A percentile compares a stretch with the other conserved stretches of the same genome.
phyloP scores from a whole-genome alignment of 805 yeast species.

The Starmerella roubikii region DNA sequence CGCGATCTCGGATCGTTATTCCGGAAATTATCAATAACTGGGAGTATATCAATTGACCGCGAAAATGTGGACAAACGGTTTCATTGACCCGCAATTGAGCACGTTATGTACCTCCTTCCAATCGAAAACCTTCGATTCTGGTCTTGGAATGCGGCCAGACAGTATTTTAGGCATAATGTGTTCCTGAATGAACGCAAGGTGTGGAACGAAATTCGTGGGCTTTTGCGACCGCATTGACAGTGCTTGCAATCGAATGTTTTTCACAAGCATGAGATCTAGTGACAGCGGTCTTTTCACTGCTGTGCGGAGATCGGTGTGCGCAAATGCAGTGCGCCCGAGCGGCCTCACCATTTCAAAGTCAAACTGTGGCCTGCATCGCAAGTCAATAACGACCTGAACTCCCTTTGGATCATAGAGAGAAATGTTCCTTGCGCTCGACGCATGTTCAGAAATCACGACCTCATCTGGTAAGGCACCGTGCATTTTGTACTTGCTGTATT shows the following conservation, averaged over 20 bases:
- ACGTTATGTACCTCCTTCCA: not conserved
- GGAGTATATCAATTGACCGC: not conserved
- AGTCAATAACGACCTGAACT: slow-evolving; percentile 25
- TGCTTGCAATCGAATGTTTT: slow-evolving; percentile 22
- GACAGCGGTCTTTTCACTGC: not conserved
- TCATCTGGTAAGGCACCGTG: slow-evolving; percentile 20
- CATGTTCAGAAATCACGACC: slow-evolving; percentile 17
- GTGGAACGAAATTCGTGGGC: slow-evolving; percentile 18
- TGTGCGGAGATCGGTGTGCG: not conserved
- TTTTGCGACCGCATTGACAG: slow-evolving; percentile 24
- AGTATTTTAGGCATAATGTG: slow-evolving; percentile 21
- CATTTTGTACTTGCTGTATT: too few relatives aligned
- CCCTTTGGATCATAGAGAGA: slow-evolving; percentile 21
- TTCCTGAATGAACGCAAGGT: slow-evolving; percentile 20
- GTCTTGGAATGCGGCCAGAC: slow-evolving; percentile 17
- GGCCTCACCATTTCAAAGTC: slow-evolving; percentile 20
- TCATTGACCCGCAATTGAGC: not conserved
- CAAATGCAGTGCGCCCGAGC: slow-evolving; percentile 23
- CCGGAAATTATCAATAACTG: not conserved
- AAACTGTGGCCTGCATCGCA: slow-evolving; percentile 17
- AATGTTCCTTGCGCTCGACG: not conserved
- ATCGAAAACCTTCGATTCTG: not conserved
- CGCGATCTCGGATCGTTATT: too few relatives aligned
- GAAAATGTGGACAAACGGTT: not conserved
- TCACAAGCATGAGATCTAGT: slow-evolving; percentile 16